Conservation (phyloP, 805 yeast genomes). For the Kazachstania kunashirensis region DNA sequence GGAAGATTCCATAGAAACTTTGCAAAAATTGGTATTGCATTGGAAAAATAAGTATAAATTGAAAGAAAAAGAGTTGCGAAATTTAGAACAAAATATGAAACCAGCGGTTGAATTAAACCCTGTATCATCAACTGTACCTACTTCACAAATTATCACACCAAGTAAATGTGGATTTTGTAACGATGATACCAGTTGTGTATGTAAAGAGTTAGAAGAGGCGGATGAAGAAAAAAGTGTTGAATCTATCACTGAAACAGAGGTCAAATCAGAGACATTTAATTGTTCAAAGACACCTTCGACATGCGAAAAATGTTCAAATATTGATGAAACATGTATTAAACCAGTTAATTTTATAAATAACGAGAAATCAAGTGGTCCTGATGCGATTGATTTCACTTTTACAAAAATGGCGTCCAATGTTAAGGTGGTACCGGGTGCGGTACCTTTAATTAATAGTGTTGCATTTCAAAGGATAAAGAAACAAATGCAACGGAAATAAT, state of each 20-base stretch:
- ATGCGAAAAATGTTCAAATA: conserved; percentile 41
- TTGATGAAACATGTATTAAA: conserved; percentile 23
- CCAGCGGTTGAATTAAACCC: neutral
- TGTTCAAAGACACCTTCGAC: conserved; percentile 41
- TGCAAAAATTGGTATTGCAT: conserved; percentile 45
- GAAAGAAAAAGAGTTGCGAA: conserved; percentile 25
- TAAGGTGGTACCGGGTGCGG: no score
- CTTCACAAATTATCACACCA: neutral
- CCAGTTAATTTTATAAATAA: conserved; percentile 1
- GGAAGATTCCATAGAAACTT: conserved; percentile 36
- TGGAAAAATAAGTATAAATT: conserved; percentile 44
- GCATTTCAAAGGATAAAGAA: neutral
- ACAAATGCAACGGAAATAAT: neutral
- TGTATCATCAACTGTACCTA: neutral
- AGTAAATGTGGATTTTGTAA: conserved; percentile 78
- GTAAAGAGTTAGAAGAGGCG: conserved; percentile 55
- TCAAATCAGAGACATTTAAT: conserved; percentile 7
- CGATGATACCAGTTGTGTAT: conserved; percentile 85
- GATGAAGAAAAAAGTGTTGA: neutral
- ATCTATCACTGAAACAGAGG: conserved; percentile 27
- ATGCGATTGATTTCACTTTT: conserved; percentile 9
- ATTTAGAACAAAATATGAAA: conserved; percentile 13
- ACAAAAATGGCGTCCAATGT: no score
- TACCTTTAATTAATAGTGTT: neutral
- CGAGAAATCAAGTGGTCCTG: no score